Base-by-base conservation (phyloP, 2,329 filamentous ascomycete species). In the Cytospora mali region DNA sequence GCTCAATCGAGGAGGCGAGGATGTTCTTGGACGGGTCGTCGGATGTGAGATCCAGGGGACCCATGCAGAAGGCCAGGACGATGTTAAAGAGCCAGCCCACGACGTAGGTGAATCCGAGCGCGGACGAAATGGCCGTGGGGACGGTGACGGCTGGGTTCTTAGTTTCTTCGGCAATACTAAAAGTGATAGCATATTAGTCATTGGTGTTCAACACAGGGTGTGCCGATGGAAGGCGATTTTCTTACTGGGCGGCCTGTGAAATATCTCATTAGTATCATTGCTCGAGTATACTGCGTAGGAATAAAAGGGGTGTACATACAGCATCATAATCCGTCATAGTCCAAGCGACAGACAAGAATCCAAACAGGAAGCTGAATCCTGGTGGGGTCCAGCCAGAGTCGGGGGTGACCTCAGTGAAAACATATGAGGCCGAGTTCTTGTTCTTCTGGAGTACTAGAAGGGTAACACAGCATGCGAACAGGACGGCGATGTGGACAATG, bases 21-120 rank as follows among this genome's bases (percentile, higher is more conserved):
- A 85, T 80, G 49, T 62, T 62, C 3, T 73, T 72, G n/a, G 69
- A 62, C 0, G 76, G 75, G 68, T 84, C 77, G 14, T 57, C 56
- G 3, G 63, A 65, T 16, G 63, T 54, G 9, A 65, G 61, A 27
- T 65, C 63, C 13, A 63, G 56, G 6, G 63, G 63, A 31, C 82
- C 83, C 79, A 84, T 84, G 74, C 78, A 81, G 72, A 84, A 85
- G 66, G 78, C 81, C 18, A 86, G 78, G 13, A 85, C 82, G 62
- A 86, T 83, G 71, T 82, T 85, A 75, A 84, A 85, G 46, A 86
- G 74, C 69, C 79, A 86, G 50, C 84, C 84, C 42, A 76, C 78
- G 31, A 82, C 69, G 67, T 84, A 85, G 35, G 84, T 85, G 71
- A 84, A 83, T 18, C 77, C 73, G 73, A 86, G 81, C 46, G 83